Conservation (phyloP, 768 basidiomycete species). For the Suillus subaureus region DNA sequence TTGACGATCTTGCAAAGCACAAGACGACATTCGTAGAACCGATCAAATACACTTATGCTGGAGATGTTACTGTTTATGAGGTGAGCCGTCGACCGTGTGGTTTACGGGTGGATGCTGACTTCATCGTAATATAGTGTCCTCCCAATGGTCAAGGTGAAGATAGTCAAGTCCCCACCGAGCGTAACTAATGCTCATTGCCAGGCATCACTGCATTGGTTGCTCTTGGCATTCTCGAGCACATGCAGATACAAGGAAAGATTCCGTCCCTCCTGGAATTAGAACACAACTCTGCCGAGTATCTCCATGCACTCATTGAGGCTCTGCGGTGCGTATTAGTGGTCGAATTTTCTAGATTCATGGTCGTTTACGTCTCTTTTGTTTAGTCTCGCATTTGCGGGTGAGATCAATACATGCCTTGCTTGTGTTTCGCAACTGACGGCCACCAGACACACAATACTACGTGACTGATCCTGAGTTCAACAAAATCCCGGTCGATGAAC, state of each 20-base stretch:
- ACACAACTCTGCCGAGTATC: slow-evolving; percentile 88
- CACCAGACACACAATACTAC: slow-evolving; percentile 80
- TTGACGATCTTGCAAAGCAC: slow-evolving; percentile 91
- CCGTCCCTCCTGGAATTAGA: slow-evolving; percentile 76
- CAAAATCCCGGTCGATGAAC: slow-evolving; percentile 75
- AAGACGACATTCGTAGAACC: slow-evolving; percentile 81
- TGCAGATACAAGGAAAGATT: slow-evolving; percentile 74
- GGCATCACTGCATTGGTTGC: slow-evolving; percentile 92
- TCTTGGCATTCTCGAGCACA: slow-evolving; percentile 86
- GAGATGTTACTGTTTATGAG: slow-evolving; percentile 90
- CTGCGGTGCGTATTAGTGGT: slow-evolving; percentile 54
- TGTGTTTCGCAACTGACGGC: neutral
- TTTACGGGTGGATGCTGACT: neutral
- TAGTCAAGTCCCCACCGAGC: neutral
- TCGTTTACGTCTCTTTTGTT: slow-evolving; percentile 9
- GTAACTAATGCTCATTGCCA: slow-evolving; percentile 24
- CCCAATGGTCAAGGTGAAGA: slow-evolving; percentile 88
- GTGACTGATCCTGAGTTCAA: slow-evolving; percentile 87
- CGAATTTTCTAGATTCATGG: neutral
- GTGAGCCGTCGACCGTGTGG: slow-evolving; percentile 40
- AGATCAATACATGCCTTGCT: slow-evolving; percentile 15
- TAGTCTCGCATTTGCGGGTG: slow-evolving; percentile 77
- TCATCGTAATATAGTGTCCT: slow-evolving; percentile 62
- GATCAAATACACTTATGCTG: slow-evolving; percentile 86
- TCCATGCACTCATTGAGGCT: slow-evolving; percentile 86